These are phyloP conservation scores for Gonapodya prolifera DNA, from an alignment of 192 early-diverging fungal genomes.

Conservation along the genomic window DNA sequence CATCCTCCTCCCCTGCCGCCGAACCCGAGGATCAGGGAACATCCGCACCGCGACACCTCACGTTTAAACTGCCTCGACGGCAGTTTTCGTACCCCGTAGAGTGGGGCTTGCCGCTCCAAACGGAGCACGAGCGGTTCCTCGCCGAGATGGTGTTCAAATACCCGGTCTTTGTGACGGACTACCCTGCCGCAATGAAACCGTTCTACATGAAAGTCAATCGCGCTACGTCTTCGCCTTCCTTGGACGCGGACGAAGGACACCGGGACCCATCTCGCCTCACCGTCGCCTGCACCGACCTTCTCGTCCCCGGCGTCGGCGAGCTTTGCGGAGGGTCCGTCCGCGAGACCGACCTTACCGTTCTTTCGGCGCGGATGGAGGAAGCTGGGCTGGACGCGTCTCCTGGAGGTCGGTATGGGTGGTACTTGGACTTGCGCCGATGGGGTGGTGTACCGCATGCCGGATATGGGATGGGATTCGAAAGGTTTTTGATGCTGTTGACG, in stretches of 20 bases:
- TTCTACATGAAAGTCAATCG: slow-evolving; percentile 65
- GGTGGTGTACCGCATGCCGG: slow-evolving; percentile 81
- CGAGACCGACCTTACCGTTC: slow-evolving; percentile 47
- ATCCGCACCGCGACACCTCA: background rate
- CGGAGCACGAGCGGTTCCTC: slow-evolving; percentile 77
- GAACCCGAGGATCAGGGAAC: no score
- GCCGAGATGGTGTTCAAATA: slow-evolving; percentile 44
- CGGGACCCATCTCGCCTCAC: slow-evolving; percentile 25
- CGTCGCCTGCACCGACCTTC: slow-evolving; percentile 69
- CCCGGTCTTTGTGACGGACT: slow-evolving; percentile 88
- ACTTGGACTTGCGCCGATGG: slow-evolving; percentile 66
- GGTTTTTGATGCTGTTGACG: slow-evolving; percentile 62
- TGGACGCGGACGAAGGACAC: background rate
- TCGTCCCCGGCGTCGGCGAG: slow-evolving; percentile 76
- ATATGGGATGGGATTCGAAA: slow-evolving; percentile 82
- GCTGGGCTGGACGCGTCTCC: slow-evolving; percentile 29
- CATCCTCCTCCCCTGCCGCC: background rate
- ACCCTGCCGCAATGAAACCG: slow-evolving; percentile 63
- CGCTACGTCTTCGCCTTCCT: background rate
- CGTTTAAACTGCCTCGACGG: slow-evolving; percentile 8
- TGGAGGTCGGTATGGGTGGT: slow-evolving; percentile 66
- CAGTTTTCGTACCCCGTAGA: slow-evolving; percentile 47
- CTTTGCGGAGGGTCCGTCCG: slow-evolving; percentile 72
- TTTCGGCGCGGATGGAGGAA: slow-evolving; percentile 35
- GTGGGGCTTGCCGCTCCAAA: slow-evolving; percentile 65